phyloP scores from a whole-genome alignment of 768 basidiomycete species.

The Coprinopsis cinerea region DNA sequence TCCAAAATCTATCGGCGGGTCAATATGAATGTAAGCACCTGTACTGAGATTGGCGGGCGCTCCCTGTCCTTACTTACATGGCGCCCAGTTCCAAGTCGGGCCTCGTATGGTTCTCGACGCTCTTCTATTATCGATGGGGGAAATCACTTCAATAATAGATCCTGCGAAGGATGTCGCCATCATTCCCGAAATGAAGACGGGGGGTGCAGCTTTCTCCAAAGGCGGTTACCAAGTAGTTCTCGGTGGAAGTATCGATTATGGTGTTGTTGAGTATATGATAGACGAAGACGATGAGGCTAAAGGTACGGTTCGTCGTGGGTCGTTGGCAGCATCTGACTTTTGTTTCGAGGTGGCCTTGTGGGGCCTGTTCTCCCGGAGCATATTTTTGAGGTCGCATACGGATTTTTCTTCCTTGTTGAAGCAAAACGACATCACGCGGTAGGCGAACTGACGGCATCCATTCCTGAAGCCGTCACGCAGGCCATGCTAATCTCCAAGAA shows the following conservation, averaged over 20 bases:
- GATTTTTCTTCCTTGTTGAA: slow-evolving; percentile 2
- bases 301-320: neutral
- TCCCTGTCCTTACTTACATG: neutral
- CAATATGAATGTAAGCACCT: slow-evolving; percentile 7
- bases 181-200: slow-evolving; percentile 8
- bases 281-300: neutral
- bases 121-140: slow-evolving; percentile 6
- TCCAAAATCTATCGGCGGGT: slow-evolving; percentile 5
- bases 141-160: neutral
- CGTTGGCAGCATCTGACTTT: neutral
- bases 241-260: slow-evolving; percentile 5
- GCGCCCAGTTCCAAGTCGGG: slow-evolving; percentile 1
- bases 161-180: slow-evolving; percentile 2
- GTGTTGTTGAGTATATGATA: slow-evolving; percentile 3
- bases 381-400: neutral
- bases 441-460: neutral
- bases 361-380: neutral
- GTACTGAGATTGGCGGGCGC: neutral
- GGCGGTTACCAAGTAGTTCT: slow-evolving; percentile 2
- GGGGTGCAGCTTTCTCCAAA: slow-evolving; percentile 4
- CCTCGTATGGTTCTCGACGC: slow-evolving; percentile 6
- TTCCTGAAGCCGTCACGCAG: slow-evolving; percentile 9
- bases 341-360: slow-evolving; percentile 4
- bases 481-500: slow-evolving; percentile 3
- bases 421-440: neutral